Base-by-base conservation (phyloP, 2,329 filamentous ascomycete species). In the Microthyrium microscopicum region DNA sequence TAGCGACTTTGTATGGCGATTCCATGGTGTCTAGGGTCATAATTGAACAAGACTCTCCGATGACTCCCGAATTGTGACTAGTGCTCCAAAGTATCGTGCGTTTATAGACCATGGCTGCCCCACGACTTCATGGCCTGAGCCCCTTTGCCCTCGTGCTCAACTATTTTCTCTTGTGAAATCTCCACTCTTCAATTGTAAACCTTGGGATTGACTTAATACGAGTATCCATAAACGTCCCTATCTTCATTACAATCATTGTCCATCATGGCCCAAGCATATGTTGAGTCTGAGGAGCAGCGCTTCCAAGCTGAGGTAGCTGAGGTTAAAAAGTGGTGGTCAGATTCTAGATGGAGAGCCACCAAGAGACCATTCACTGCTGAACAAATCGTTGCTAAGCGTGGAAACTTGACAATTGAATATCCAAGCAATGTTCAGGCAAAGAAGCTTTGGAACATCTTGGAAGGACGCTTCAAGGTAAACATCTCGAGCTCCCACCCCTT, bases 341-440 rank as follows among this genome's bases (percentile, higher is more conserved):
- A 91, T 48, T 72, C 83, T 37, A 71, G 89, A 66, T 98, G 89
- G 89, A 71, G 81, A 53, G 73, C 82, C 58, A 98, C 89, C 47
- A 85, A 80, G 62, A 71, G 89, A 38, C 77, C 89, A 17, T 98
- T 89, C 56, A 93, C 85, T 4, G 84, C 89, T 20, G 89, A 95
- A 66, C 81, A 92, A 61, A 95, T 98, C 51, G 89, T 92, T 42
- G 77, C 81, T 33, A 98, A 98, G 71, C 70, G 89, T 51, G 89
- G 89, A 37, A 85, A 79, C 50, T 63, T 98, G 47, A 82, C 78
- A 59, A 78, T 95, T 46, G 70, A 91, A 41, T 95, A 95, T 54
- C 77, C 89, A 15, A 89, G 85, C 61, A 92, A 91, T 55, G 63
- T 62, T 13, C 77, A 85, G 60, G 70, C 80, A 30, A 94, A 94